phyloP scores from a whole-genome alignment of 129 eudicot species.

The Oenanthe sinensis region DNA sequence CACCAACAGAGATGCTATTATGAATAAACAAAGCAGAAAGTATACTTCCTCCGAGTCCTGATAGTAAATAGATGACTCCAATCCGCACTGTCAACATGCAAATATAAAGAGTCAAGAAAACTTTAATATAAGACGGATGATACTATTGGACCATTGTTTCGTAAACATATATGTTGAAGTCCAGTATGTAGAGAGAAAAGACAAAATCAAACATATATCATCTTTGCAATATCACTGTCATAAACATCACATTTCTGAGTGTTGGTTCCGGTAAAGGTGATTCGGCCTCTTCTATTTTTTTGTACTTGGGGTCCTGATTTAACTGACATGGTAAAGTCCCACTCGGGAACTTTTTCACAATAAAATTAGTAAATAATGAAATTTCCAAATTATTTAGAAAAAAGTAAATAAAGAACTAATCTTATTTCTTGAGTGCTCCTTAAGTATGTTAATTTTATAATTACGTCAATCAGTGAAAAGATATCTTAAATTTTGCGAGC shows the following conservation, averaged over 20 bases:
- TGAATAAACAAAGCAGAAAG: constrained; percentile 54
- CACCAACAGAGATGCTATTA: constrained; percentile 68
- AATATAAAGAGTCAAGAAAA: background rate
- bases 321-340: background rate
- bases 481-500: background rate
- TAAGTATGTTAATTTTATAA: background rate
- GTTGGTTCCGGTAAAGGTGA: background rate
- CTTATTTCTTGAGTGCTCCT: background rate
- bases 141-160: background rate
- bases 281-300: background rate
- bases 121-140: background rate
- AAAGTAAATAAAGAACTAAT: background rate
- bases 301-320: background rate
- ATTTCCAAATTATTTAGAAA: too few relatives aligned
- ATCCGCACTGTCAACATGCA: constrained; percentile 47
- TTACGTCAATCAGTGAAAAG: background rate
- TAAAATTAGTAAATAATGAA: background rate
- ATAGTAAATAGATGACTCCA: constrained; percentile 63
- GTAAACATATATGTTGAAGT: background rate
- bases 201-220: background rate
- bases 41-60: constrained; percentile 84
- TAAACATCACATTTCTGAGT: background rate
- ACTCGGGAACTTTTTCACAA: background rate
- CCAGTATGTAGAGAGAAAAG: background rate
- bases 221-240: background rate